Evolutionary conservation across 495 filamentous ascomycete genomes (phyloP).

Genomic region (Schizothecium vesticola): DNA sequence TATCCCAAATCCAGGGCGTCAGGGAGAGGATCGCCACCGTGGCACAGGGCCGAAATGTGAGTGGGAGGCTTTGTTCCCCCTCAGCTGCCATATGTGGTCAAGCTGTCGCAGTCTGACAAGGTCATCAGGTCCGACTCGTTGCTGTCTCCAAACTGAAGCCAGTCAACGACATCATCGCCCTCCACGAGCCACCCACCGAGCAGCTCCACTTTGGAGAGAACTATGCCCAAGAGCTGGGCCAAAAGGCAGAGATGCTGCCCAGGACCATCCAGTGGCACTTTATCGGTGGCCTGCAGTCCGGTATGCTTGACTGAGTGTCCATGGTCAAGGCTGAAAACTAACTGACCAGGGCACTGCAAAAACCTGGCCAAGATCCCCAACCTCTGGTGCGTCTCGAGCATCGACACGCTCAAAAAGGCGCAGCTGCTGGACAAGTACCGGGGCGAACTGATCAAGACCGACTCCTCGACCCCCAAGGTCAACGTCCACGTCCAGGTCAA

Average conservation of each 20-base stretch:
- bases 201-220: slow-evolving; percentile 95
- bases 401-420: slow-evolving; percentile 85
- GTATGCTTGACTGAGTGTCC: slow-evolving; percentile 25
- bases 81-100: too few species aligned
- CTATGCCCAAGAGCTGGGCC: slow-evolving; percentile 85
- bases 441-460: slow-evolving; percentile 42
- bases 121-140: slow-evolving; percentile 66
- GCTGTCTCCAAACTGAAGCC: slow-evolving; percentile 95
- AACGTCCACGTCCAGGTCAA: slow-evolving; percentile 90
- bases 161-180: slow-evolving; percentile 75
- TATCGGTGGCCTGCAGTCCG: slow-evolving; percentile 79
- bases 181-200: slow-evolving; percentile 55
- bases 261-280: slow-evolving; percentile 86
- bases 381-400: slow-evolving; percentile 87
- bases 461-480: slow-evolving; percentile 42
- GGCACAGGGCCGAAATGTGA: slow-evolving; percentile 42
- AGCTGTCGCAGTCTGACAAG: too few species aligned
- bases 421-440: slow-evolving; percentile 72
- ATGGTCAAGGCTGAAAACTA: background rate
- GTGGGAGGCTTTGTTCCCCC: too few species aligned
- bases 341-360: slow-evolving; percentile 72
- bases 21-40: slow-evolving; percentile 40
- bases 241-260: slow-evolving; percentile 79
- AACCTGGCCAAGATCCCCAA: slow-evolving; percentile 79
- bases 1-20: slow-evolving; percentile 43